Percentiles rank a stretch among this genome's conserved stretches.
These are phyloP conservation scores for Passalora sequoiae DNA, from an alignment of 2,329 filamentous ascomycete species.

Conservation along the genomic window DNA sequence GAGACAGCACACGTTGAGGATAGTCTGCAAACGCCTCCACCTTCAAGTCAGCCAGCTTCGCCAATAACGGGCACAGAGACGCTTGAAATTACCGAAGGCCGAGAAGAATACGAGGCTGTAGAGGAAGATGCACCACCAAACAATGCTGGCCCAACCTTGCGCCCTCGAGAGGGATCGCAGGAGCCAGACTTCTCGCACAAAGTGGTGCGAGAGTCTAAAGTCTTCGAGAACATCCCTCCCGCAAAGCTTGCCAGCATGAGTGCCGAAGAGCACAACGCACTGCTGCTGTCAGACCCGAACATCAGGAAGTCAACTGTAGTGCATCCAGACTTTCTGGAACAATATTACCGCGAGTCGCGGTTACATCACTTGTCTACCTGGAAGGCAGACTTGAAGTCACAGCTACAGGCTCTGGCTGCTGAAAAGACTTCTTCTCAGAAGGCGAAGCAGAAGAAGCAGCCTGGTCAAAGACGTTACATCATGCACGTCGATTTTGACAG, in stretches of 20 bases:
- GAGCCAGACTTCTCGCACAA: constrained; percentile 33
- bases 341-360: constrained; percentile 92
- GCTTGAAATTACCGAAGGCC: background rate
- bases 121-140: background rate
- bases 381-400: constrained; percentile 90
- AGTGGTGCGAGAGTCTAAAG: constrained; percentile 29
- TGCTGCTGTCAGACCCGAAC: constrained; percentile 75
- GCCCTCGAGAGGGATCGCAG: constrained; percentile 29
- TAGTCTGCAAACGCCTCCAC: constrained; percentile 19
- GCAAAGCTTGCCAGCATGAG: constrained; percentile 54
- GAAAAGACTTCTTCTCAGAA: constrained; percentile 57
- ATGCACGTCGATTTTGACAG: constrained; percentile 98
- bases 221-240: constrained; percentile 26
- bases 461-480: constrained; percentile 70
- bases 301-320: constrained; percentile 84
- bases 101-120: background rate
- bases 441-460: constrained; percentile 49
- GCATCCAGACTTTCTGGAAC: constrained; percentile 87
- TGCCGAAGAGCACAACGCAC: constrained; percentile 87
- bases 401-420: constrained; percentile 72
- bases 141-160: constrained; percentile 10
- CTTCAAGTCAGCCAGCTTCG: constrained; percentile 12
- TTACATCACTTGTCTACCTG: constrained; percentile 92
- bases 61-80: background rate
- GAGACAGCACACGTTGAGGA: background rate